Evolutionary conservation across 768 basidiomycete genomes (phyloP), one percentile per base, ranked within the genome.

Genomic region (Podaxis pistillaris): DNA sequence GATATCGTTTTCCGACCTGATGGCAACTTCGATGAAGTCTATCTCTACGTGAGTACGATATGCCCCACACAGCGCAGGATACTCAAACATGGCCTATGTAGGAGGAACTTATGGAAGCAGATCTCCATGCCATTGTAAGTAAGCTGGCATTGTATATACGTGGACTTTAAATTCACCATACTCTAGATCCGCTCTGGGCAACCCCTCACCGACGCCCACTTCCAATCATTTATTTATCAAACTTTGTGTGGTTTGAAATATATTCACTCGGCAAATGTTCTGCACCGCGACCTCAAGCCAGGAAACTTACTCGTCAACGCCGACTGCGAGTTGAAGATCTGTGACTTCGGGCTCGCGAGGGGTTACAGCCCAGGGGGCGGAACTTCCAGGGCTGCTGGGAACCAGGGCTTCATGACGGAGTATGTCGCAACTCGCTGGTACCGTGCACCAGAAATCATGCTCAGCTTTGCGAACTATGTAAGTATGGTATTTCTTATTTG

Each of bases 341-440:
- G 97, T 72, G 96, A 99, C 76, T 99, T 99, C 73, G 97, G 97
- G 50, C 86, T 99, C 41, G 96, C 97, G 3, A 81, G 96, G 71
- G 95, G 95, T 2, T 96, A 95, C 75, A 93, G 90, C 22, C 93
- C 93, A 3, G 91, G 90, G 19, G 84, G 88, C 51, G 89, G 90
- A 37, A 86, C 84, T 38, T 88, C 86, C 57, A 86, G 82, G 66
- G 82, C 87, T 0, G 86, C 89, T 22, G 88, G 89, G 40, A 91
- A 91, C 69, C 90, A 90, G 70, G 96, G 96, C 0, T 98, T 98
- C 78, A 98, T 98, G 96, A 98, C 97, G 0, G 97, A 98, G 77
- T 98, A 96, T 73, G 91, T 98, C 36, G 96, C 96, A n/a, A 99
- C 96, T 7, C 83, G 96, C 61, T 98, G 96, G 96, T 99, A 99